These are phyloP conservation scores for Terfezia boudieri DNA, from an alignment of 495 filamentous ascomycete species.

Conservation along the genomic window DNA sequence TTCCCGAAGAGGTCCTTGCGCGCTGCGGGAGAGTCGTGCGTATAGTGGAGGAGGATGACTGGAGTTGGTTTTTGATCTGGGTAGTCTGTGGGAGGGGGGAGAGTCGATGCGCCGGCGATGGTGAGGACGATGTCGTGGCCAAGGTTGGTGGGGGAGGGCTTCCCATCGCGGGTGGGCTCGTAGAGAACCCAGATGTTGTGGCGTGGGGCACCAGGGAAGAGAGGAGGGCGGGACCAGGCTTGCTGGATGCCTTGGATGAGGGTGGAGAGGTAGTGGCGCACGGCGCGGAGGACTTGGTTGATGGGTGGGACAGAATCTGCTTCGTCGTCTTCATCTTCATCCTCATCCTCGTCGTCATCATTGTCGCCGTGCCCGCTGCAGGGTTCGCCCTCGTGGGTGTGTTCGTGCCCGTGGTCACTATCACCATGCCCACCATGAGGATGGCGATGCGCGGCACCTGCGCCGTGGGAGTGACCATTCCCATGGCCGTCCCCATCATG, in stretches of 20 bases:
- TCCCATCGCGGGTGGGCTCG: not conserved
- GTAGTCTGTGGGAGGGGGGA: not conserved
- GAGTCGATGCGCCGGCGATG: not conserved
- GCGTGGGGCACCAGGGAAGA: not conserved
- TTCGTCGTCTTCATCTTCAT: not conserved
- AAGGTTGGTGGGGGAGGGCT: not conserved
- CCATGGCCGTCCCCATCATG: not conserved
- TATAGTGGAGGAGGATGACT: not conserved
- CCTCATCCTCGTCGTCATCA: not conserved
- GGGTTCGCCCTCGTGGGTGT: not conserved
- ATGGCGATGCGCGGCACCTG: not conserved
- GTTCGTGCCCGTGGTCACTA: not conserved
- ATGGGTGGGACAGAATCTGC: not conserved
- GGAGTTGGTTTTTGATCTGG: not conserved
- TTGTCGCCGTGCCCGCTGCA: not conserved
- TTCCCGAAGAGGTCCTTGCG: not conserved
- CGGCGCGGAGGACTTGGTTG: not conserved
- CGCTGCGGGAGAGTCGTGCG: not conserved
- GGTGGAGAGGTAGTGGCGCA: not conserved
- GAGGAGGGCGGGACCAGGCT: not conserved
- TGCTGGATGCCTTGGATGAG: not conserved
- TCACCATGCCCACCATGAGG: not conserved
- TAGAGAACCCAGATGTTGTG: not conserved
- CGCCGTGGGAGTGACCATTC: not conserved
- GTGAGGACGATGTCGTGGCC: not conserved